Percentiles rank a stretch among this genome's conserved stretches.
Evolutionary conservation across 768 basidiomycete genomes (phyloP).

Genomic region (Lanmaoa pseudosensibilis): DNA sequence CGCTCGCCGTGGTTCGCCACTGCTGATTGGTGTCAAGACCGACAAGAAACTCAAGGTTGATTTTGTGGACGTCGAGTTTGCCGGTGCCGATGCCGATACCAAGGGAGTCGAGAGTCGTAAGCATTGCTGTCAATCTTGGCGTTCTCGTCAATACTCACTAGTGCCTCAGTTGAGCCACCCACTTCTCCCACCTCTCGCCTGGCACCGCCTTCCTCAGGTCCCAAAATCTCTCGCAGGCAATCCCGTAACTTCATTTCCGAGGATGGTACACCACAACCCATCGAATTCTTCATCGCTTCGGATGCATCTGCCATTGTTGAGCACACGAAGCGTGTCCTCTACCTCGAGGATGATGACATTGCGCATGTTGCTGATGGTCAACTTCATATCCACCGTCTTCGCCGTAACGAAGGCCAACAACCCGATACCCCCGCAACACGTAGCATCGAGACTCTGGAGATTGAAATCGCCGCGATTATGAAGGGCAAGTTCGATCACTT

Average conservation of each 20-base stretch:
- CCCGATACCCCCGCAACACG: slow-evolving; percentile 66
- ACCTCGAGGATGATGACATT: slow-evolving; percentile 98
- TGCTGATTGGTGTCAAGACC: slow-evolving; percentile 97
- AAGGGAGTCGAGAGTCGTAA: slow-evolving; percentile 44
- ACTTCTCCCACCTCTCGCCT: slow-evolving; percentile 63
- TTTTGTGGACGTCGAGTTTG: slow-evolving; percentile 97
- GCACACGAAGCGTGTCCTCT: slow-evolving; percentile 98
- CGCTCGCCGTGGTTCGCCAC: slow-evolving; percentile 94
- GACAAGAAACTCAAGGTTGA: slow-evolving; percentile 99
- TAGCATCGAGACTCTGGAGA: slow-evolving; percentile 96
- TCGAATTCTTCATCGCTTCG: slow-evolving; percentile 99
- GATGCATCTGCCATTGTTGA: slow-evolving; percentile 96
- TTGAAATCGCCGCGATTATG: slow-evolving; percentile 99
- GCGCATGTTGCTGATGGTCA: slow-evolving; percentile 97
- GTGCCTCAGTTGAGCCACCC: slow-evolving; percentile 41
- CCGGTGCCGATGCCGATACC: slow-evolving; percentile 63
- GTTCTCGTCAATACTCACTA: slow-evolving; percentile 1
- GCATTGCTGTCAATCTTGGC: slow-evolving; percentile 13
- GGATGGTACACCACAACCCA: slow-evolving; percentile 97
- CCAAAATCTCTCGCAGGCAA: slow-evolving; percentile 89
- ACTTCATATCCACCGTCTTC: slow-evolving; percentile 97
- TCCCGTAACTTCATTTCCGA: slow-evolving; percentile 98
- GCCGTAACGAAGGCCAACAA: slow-evolving; percentile 75
- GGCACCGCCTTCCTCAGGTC: slow-evolving; percentile 55
- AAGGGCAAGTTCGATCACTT: slow-evolving; percentile 99